Evolutionary conservation across 169 alveolate genomes (phyloP).

Genomic region (Cryptosporidium parvum): DNA sequence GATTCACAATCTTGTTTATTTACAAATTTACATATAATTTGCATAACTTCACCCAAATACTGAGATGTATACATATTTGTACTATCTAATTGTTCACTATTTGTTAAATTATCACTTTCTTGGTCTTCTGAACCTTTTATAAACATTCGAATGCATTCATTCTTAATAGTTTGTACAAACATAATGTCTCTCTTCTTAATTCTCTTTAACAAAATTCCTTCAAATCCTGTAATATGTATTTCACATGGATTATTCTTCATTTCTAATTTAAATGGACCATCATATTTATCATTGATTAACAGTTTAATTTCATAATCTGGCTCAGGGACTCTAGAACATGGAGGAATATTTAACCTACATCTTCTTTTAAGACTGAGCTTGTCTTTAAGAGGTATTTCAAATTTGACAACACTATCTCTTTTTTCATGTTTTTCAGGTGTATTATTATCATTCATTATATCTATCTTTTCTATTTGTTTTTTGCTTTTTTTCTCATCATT

Average conservation of each 20-base stretch:
- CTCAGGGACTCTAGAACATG: slow-evolving; percentile 59
- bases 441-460: slow-evolving; percentile 1
- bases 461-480: neutral
- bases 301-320: slow-evolving; percentile 26
- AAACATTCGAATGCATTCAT: slow-evolving; percentile 9
- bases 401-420: neutral
- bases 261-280: slow-evolving; percentile 52
- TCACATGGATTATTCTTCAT: slow-evolving; percentile 35
- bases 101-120: neutral
- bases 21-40: slow-evolving; percentile 24
- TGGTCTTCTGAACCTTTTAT: slow-evolving; percentile 5
- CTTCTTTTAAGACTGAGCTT: slow-evolving; percentile 1
- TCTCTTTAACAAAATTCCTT: slow-evolving; percentile 21
- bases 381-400: slow-evolving; percentile 20
- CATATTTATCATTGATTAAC: slow-evolving; percentile 30
- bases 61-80: slow-evolving; percentile 1
- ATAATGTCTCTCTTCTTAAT: slow-evolving; percentile 53
- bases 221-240: slow-evolving; percentile 31
- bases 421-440: neutral
- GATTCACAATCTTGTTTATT: slow-evolving; percentile 42
- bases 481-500: neutral
- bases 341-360: slow-evolving; percentile 40
- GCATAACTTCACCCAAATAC: slow-evolving; percentile 30
- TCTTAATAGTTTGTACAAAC: slow-evolving; percentile 44
- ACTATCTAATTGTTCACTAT: neutral